phyloP scores from a whole-genome alignment of 176 grass and related monocot genomes.

The Pharus latifolius region DNA sequence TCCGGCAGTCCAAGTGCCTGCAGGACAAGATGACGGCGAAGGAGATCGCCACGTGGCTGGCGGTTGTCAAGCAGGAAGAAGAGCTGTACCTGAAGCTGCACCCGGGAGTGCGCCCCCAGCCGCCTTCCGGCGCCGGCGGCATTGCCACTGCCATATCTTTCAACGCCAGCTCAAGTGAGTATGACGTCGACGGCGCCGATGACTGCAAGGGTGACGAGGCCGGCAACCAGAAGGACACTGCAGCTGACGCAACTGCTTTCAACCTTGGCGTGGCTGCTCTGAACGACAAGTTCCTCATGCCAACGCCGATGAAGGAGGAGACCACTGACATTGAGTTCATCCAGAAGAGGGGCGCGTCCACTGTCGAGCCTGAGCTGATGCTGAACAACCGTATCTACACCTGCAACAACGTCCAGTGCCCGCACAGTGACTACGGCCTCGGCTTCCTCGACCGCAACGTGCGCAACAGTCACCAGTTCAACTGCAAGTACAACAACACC shows the following conservation, averaged over 20 bases:
- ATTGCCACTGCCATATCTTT: conserved; percentile 51
- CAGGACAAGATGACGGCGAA: conserved; percentile 99
- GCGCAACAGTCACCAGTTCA: conserved; percentile 63
- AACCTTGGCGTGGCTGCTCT: conserved; percentile 36
- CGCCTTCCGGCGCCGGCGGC: conserved; percentile 10
- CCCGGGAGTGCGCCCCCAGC: conserved; percentile 31
- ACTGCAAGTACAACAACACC: conserved; percentile 52
- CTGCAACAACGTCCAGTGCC: conserved; percentile 71
- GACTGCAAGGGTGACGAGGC: conserved; percentile 58
- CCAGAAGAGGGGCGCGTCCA: conserved; percentile 43
- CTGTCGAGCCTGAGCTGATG: conserved; percentile 36
- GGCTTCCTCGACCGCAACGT: conserved; percentile 74
- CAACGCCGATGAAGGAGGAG: conserved; percentile 61
- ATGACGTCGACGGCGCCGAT: conserved; percentile 69
- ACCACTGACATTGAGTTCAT: conserved; percentile 44
- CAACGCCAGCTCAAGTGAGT: conserved; percentile 71
- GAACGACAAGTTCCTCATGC: conserved; percentile 49
- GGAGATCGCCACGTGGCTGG: conserved; percentile 91
- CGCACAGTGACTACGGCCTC: conserved; percentile 36
- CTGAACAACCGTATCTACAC: conserved; percentile 55
- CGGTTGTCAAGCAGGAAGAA: conserved; percentile 92
- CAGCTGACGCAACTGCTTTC: conserved; percentile 24
- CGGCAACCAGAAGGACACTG: conserved; percentile 27
- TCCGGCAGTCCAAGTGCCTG: conserved; percentile 90
- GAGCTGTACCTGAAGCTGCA: conserved; percentile 65